phyloP scores from a whole-genome alignment of 306 rosid genomes.

The Citrullus amarus region DNA sequence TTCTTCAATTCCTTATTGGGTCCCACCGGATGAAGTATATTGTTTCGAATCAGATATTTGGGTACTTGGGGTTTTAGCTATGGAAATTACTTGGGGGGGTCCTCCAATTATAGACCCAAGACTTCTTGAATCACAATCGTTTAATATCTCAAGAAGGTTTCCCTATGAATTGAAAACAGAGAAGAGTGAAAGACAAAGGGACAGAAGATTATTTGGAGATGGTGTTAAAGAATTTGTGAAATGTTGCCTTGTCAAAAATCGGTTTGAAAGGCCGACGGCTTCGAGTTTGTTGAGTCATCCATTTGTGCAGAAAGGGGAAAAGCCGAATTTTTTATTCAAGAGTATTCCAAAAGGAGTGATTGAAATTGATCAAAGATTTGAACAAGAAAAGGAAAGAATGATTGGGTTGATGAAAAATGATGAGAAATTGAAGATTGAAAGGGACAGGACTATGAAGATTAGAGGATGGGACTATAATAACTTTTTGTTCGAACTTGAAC shows the following conservation, averaged over 20 bases:
- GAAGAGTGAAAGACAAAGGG: not conserved
- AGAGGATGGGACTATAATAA: conserved; percentile 58
- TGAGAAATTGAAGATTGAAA: not conserved
- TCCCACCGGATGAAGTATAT: conserved; percentile 51
- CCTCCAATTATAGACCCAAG: conserved; percentile 48
- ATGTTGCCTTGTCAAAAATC: conserved; percentile 44
- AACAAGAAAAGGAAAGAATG: not conserved
- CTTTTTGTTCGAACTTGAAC: conserved; percentile 37
- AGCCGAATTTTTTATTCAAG: conserved; percentile 23
- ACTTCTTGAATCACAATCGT: conserved; percentile 29
- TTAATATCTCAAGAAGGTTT: conserved; percentile 34
- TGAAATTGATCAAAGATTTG: conserved; percentile 35
- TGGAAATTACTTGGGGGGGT: conserved; percentile 48
- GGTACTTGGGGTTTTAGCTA: conserved; percentile 48
- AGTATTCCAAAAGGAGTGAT: conserved; percentile 32
- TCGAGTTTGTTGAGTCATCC: conserved; percentile 30
- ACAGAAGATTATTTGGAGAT: conserved; percentile 25
- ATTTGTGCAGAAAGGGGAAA: conserved; percentile 29
- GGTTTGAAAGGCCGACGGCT: conserved; percentile 31
- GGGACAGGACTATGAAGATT: conserved; percentile 16
- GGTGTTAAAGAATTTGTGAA: conserved; percentile 48
- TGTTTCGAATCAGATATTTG: conserved; percentile 46
- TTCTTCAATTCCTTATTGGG: conserved; percentile 27
- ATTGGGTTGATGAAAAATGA: not conserved
- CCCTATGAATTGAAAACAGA: conserved; percentile 21